These are phyloP conservation scores for Exophiala lecanii-corni DNA, from an alignment of 2,329 filamentous ascomycete genomes.

Conservation along the genomic window DNA sequence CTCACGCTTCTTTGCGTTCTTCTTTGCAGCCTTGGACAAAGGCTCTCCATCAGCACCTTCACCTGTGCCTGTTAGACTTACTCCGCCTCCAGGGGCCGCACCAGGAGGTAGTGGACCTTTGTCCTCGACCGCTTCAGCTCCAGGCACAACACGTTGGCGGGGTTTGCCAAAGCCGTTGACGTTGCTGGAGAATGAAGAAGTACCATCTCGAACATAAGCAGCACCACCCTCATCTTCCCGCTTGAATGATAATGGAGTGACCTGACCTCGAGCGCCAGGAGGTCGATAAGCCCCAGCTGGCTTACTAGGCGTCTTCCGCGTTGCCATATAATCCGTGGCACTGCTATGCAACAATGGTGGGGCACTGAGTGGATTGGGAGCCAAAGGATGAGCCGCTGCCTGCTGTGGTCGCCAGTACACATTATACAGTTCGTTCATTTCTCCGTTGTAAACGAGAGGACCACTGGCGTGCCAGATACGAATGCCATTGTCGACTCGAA, in stretches of 20 bases:
- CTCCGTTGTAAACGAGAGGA: conserved; percentile 87
- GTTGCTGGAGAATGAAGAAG: conserved; percentile 56
- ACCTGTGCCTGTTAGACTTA: conserved; percentile 61
- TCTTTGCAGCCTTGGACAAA: conserved; percentile 76
- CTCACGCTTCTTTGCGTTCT: conserved; percentile 98
- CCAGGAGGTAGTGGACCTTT: conserved; percentile 56
- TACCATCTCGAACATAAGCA: conserved; percentile 77
- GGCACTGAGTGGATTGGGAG: conserved; percentile 64
- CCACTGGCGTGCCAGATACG: conserved; percentile 92
- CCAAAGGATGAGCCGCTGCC: conserved; percentile 54
- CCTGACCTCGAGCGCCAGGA: conserved; percentile 82
- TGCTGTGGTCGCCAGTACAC: conserved; percentile 80
- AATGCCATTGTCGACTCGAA: conserved; percentile 94
- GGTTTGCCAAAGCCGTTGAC: conserved; percentile 76
- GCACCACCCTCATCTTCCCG: conserved; percentile 94
- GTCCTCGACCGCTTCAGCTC: conserved; percentile 68
- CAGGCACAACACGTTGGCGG: conserved; percentile 74
- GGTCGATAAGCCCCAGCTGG: conserved; percentile 95
- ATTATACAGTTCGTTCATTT: conserved; percentile 90
- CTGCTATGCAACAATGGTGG: conserved; percentile 77
- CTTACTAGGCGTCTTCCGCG: conserved; percentile 91
- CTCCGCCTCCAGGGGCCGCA: conserved; percentile 62
- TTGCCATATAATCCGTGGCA: conserved; percentile 74
- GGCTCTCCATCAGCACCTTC: conserved; percentile 60
- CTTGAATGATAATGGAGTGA: conserved; percentile 91